These are phyloP conservation scores for Neocucurbitaria cava DNA, from an alignment of 2,329 filamentous ascomycete genomes.

Conservation along the genomic window DNA sequence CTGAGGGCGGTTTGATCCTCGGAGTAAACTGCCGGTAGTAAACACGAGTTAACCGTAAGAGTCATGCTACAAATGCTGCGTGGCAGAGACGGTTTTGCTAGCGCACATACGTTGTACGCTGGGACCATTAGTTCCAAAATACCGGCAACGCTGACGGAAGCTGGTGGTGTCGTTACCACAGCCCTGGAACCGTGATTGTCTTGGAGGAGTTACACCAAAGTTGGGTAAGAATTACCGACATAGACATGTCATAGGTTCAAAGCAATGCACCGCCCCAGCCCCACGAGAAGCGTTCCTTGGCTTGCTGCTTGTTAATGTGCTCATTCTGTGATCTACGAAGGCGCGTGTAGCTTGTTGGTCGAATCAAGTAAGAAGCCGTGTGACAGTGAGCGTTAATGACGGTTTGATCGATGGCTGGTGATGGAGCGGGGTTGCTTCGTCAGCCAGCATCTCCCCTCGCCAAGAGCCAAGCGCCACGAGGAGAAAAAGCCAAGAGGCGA, in stretches of 20 bases:
- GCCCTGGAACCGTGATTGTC: slow-evolving; percentile 16
- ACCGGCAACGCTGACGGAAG: slow-evolving; percentile 2
- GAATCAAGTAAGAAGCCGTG: slow-evolving; percentile 16
- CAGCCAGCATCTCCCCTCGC: slow-evolving; percentile 11
- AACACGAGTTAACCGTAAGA: background rate
- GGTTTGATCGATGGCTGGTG: too few relatives aligned
- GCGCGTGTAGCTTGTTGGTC: background rate
- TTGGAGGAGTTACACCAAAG: slow-evolving; percentile 25
- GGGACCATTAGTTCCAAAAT: slow-evolving; percentile 15
- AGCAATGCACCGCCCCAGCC: slow-evolving; percentile 14
- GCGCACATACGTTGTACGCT: slow-evolving; percentile 17
- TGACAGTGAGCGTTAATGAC: slow-evolving; percentile 6
- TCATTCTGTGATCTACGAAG: background rate
- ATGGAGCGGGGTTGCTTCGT: slow-evolving; percentile 23
- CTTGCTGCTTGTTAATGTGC: slow-evolving; percentile 9
- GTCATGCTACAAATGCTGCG: slow-evolving; percentile 10
- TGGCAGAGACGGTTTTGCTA: slow-evolving; percentile 18
- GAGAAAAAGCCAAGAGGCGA: slow-evolving; percentile 18
- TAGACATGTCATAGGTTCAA: slow-evolving; percentile 13
- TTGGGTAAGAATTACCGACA: slow-evolving; percentile 12
- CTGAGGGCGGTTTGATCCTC: background rate
- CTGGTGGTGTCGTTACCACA: slow-evolving; percentile 25
- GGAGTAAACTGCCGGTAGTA: background rate
- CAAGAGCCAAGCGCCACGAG: slow-evolving; percentile 2
- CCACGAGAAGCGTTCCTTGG: slow-evolving; percentile 11